These are phyloP conservation scores for Pichia nakasei DNA, from an alignment of 805 yeast species.

Conservation along the genomic window DNA sequence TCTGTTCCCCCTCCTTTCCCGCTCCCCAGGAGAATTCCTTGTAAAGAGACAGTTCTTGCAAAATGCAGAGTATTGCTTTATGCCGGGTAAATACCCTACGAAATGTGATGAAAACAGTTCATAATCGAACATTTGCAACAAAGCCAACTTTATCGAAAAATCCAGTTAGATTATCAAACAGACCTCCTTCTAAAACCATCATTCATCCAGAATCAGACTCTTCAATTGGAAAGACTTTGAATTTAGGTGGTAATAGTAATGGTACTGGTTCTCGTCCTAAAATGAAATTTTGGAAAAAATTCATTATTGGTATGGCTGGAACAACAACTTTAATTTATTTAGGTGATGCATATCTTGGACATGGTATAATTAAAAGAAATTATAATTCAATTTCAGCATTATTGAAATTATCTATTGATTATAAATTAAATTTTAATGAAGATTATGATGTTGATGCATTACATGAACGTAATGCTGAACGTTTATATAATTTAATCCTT, in stretches of 20 bases:
- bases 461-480: conserved; percentile 50
- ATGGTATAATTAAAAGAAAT: conserved; percentile 47
- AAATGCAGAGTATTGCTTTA: too few relatives aligned
- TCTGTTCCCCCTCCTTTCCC: too few relatives aligned
- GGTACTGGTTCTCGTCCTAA: neutral
- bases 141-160: neutral
- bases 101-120: too few relatives aligned
- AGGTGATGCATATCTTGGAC: conserved; percentile 29
- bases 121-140: too few relatives aligned
- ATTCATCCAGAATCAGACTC: too few relatives aligned
- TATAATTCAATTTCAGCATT: conserved; percentile 40
- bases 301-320: conserved; percentile 9
- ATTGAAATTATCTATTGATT: conserved; percentile 48
- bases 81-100: too few relatives aligned
- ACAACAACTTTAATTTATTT: conserved; percentile 16
- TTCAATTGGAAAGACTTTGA: too few relatives aligned
- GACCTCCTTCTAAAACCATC: conserved; percentile 1
- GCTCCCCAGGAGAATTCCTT: too few relatives aligned
- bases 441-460: conserved; percentile 40
- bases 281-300: conserved; percentile 4
- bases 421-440: conserved; percentile 43
- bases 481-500: conserved; percentile 36
- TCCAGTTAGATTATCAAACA: conserved; percentile 6
- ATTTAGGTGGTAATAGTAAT: neutral
- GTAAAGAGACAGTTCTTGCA: too few relatives aligned